A percentile compares a stretch with the other conserved stretches of the same genome.
Conservation (phyloP, 495 filamentous ascomycete genomes). For the Niebla homalea region DNA sequence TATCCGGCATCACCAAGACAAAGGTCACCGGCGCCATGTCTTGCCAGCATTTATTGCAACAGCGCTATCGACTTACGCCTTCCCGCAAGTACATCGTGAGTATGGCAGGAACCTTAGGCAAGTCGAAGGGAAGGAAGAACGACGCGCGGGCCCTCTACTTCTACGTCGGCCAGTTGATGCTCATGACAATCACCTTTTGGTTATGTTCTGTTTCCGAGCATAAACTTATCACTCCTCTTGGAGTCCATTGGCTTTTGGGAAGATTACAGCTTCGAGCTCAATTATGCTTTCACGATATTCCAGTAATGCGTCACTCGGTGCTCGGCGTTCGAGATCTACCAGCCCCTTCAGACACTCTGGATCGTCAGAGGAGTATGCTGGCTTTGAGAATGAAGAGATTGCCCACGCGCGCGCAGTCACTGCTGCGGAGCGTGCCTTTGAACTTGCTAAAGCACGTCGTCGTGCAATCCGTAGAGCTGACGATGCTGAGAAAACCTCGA, state of each 20-base stretch:
- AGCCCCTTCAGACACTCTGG: conserved; percentile 39
- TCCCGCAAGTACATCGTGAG: background rate
- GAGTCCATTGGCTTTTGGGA: background rate
- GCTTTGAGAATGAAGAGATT: conserved; percentile 39
- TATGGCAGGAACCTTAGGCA: too few relatives aligned
- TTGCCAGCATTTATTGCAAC: background rate
- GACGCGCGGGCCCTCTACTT: too few relatives aligned
- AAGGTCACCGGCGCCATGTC: too few relatives aligned
- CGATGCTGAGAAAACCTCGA: background rate
- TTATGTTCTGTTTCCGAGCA: conserved; percentile 8
- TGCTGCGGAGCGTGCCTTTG: conserved; percentile 55
- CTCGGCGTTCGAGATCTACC: conserved; percentile 50
- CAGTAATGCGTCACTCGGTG: conserved; percentile 29
- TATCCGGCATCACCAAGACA: too few relatives aligned
- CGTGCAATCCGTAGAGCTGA: background rate
- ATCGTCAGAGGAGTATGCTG: conserved; percentile 16
- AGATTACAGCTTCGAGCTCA: background rate
- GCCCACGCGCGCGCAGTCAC: conserved; percentile 49
- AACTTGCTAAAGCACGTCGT: conserved; percentile 36
- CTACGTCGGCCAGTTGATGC: background rate
- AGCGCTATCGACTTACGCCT: background rate
- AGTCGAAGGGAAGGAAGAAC: too few relatives aligned
- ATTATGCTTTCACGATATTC: conserved; percentile 36
- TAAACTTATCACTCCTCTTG: background rate
- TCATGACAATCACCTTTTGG: conserved; percentile 3